Base-by-base conservation (phyloP, 805 yeast species). In the Barnettozyma siamensis region DNA sequence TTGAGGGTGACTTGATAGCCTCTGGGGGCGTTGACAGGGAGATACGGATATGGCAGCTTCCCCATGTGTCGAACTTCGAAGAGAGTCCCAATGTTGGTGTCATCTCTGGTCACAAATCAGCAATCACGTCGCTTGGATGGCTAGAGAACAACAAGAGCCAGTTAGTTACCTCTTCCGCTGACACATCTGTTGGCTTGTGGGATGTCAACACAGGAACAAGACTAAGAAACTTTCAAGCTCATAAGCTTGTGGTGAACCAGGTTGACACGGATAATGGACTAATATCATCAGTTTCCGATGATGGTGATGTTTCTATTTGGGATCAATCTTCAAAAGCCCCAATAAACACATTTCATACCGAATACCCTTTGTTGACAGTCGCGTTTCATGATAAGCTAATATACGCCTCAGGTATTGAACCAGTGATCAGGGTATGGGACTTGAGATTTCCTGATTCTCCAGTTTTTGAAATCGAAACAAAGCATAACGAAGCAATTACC, bases 361-460 rank as follows among this genome's bases (percentile, higher is more conserved):
- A 69, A 2, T 81, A 67, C 50, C 93, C 95, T 0, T 50, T 85
- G 1, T 58, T 83, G 17, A 66, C 85, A 0, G 73, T 76, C 7
- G 71, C 67, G 7, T 51, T 63, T 44, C 59, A 60, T 32, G 78
- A 74, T 2, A 57, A 62, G 13, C 59, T 64, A 12, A 50, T 82
- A 4, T 85, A 67, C 49, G 67, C 76, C 5, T 65, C 81, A 0
- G 95, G 95, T 0, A 73, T 86, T 3, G 91, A 86, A 47, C 82
- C 87, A 1, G 63, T 67, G 0, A 69, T 86, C 1, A 54, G 63
- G 32, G 80, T 78, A 2, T 80, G 73, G 63, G 94, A 86, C 52
- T 37, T 75, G 7, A 59, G 87, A 40, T 58, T 65, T 4, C 42
- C 64, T 5, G 60, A 62, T 1, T 43, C 50, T 6, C 69, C 74